Evolutionary conservation across 495 filamentous ascomycete genomes (phyloP).

Genomic region (Pyrenula aspistea): DNA sequence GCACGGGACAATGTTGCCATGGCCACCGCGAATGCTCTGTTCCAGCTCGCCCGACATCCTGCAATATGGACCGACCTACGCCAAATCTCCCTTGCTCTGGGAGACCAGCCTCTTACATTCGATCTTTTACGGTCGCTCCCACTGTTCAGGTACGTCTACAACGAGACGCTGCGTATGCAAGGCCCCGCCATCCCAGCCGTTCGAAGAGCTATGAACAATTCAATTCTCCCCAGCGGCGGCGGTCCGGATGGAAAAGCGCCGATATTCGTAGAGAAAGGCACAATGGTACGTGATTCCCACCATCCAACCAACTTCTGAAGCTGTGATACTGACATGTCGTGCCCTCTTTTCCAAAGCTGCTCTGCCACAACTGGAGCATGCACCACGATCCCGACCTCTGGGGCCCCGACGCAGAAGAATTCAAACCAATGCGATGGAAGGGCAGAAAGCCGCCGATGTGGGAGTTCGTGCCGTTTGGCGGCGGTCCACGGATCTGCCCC

Average conservation of each 20-base stretch:
- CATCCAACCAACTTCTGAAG: no score
- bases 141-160: constrained; percentile 58
- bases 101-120: constrained; percentile 65
- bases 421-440: constrained; percentile 24
- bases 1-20: constrained; percentile 68
- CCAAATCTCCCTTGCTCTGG: constrained; percentile 70
- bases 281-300: no score
- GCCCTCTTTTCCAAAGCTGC: no score
- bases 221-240: constrained; percentile 38
- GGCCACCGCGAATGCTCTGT: constrained; percentile 64
- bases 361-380: no score
- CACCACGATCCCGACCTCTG: constrained; percentile 42
- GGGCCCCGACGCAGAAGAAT: constrained; percentile 21
- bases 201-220: constrained; percentile 30
- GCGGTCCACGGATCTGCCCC: not conserved
- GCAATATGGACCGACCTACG: constrained; percentile 54
- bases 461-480: not conserved
- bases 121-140: constrained; percentile 64
- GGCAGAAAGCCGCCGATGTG: not conserved
- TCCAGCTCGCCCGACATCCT: constrained; percentile 63
- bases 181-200: constrained; percentile 41
- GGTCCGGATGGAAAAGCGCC: constrained; percentile 37
- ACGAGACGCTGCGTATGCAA: constrained; percentile 60
- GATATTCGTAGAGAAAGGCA: constrained; percentile 27
- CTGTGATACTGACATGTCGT: no score